These are phyloP conservation scores for Pyrus pyrifolia DNA, from an alignment of 306 rosid genomes.

Conservation along the genomic window DNA sequence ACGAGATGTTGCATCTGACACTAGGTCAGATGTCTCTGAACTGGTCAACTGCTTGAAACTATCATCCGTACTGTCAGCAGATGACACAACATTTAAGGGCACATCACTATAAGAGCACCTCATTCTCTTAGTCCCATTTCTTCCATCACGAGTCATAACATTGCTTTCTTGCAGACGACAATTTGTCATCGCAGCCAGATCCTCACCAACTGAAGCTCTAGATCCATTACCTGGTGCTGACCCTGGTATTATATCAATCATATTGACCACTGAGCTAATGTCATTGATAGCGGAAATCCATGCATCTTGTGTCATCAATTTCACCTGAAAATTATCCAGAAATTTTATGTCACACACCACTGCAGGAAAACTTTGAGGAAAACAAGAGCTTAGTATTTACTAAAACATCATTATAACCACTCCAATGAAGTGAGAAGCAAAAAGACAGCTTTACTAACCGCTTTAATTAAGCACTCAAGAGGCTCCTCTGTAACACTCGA, in stretches of 20 bases:
- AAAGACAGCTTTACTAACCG: conserved; percentile 43
- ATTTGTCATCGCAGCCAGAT: conserved; percentile 82
- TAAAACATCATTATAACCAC: neutral
- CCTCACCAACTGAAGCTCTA: conserved; percentile 89
- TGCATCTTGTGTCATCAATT: conserved; percentile 56
- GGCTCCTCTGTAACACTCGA: conserved; percentile 67
- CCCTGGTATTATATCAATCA: conserved; percentile 90
- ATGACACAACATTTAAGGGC: conserved; percentile 23
- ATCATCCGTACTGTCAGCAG: conserved; percentile 32
- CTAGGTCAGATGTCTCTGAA: conserved; percentile 60
- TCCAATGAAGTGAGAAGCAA: neutral
- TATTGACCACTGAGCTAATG: conserved; percentile 71
- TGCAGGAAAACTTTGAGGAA: neutral
- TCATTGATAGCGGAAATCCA: conserved; percentile 65
- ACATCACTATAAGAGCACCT: conserved; percentile 61
- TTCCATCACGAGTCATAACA: conserved; percentile 54
- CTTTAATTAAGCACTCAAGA: conserved; percentile 67
- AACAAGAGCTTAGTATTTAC: neutral
- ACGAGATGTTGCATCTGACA: conserved; percentile 62
- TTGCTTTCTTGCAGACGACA: conserved; percentile 72
- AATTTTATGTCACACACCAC: neutral
- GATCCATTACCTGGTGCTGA: conserved; percentile 92
- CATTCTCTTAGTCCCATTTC: conserved; percentile 68
- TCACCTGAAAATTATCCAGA: conserved; percentile 44
- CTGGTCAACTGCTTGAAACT: conserved; percentile 41